Conservation (phyloP, 257 asterid species). For the Echium plantagineum region DNA sequence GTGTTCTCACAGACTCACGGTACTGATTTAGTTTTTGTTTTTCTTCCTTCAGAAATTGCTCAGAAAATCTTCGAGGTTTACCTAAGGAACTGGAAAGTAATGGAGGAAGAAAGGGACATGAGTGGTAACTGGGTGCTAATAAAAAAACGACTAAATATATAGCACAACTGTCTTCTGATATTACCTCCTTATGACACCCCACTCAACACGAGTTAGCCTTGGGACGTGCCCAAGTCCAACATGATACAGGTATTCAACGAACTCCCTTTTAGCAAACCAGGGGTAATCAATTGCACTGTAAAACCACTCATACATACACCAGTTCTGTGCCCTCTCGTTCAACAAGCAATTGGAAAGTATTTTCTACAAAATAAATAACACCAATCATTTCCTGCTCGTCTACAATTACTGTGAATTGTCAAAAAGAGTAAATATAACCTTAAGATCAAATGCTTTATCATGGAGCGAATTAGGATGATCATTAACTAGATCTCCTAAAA, state of each 20-base stretch:
- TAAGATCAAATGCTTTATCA: constrained; percentile 26
- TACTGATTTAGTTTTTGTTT: constrained; percentile 82
- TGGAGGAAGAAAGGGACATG: neutral
- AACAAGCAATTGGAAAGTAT: constrained; percentile 52
- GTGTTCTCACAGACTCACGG: constrained; percentile 80
- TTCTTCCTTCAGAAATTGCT: constrained; percentile 90
- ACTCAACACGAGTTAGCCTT: constrained; percentile 79
- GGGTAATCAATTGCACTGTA: constrained; percentile 90
- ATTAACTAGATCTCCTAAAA: constrained; percentile 30
- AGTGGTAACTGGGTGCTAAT: too few relatives aligned
- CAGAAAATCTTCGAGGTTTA: constrained; percentile 84
- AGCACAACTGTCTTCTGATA: constrained; percentile 1
- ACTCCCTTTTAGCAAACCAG: constrained; percentile 85
- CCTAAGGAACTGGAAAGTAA: constrained; percentile 69
- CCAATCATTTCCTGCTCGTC: neutral
- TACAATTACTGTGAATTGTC: neutral
- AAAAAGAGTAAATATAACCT: constrained; percentile 27
- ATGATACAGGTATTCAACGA: constrained; percentile 75
- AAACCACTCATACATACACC: constrained; percentile 94
- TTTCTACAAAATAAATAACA: constrained; percentile 31
- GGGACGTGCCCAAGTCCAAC: constrained; percentile 87
- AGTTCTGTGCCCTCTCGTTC: constrained; percentile 53
- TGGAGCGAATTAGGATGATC: constrained; percentile 28
- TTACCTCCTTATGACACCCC: constrained; percentile 94
- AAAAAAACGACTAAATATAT: neutral